A percentile compares a stretch with the other conserved stretches of the same genome.
phyloP scores from a whole-genome alignment of 352 stramenopile genomes.

The Phytophthora capsici region DNA sequence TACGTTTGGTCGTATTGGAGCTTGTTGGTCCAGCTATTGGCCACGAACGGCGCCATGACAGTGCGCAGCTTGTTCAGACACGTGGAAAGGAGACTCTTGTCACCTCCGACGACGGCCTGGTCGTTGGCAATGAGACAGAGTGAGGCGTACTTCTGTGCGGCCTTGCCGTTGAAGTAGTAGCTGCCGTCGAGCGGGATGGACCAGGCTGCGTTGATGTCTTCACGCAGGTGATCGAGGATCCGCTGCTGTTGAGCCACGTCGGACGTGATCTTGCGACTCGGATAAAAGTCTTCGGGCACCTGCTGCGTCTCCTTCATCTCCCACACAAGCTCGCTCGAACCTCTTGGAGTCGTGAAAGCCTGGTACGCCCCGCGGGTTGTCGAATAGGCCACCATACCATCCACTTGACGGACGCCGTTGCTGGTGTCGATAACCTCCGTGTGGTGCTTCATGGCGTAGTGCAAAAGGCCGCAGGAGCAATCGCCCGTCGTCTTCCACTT shows the following conservation, averaged over 20 bases:
- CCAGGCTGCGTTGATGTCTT: constrained; percentile 53
- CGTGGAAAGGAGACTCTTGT: constrained; percentile 45
- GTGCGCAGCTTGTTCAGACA: constrained; percentile 48
- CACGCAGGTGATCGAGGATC: constrained; percentile 48
- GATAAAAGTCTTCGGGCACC: constrained; percentile 58
- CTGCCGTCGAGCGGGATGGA: constrained; percentile 55
- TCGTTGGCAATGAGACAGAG: constrained; percentile 70
- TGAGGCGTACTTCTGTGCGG: constrained; percentile 63
- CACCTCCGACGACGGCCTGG: constrained; percentile 37
- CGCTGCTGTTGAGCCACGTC: constrained; percentile 42
- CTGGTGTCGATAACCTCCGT: constrained; percentile 47
- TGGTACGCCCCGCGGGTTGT: constrained; percentile 60
- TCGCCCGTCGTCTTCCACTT: constrained; percentile 66
- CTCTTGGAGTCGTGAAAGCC: constrained; percentile 40
- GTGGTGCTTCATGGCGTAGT: constrained; percentile 69
- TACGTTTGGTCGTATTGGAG: constrained; percentile 67
- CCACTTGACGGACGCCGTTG: constrained; percentile 32
- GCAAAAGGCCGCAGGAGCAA: constrained; percentile 57
- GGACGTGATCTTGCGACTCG: constrained; percentile 37
- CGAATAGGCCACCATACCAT: constrained; percentile 52
- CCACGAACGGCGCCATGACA: constrained; percentile 55
- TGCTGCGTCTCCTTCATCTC: constrained; percentile 52
- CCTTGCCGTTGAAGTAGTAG: constrained; percentile 77
- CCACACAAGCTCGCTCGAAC: constrained; percentile 38
- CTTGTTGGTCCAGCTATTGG: constrained; percentile 54